Percentiles rank a stretch among this genome's conserved stretches.
Conservation (phyloP, 2,329 filamentous ascomycete species). For the Cordyceps sp. region DNA sequence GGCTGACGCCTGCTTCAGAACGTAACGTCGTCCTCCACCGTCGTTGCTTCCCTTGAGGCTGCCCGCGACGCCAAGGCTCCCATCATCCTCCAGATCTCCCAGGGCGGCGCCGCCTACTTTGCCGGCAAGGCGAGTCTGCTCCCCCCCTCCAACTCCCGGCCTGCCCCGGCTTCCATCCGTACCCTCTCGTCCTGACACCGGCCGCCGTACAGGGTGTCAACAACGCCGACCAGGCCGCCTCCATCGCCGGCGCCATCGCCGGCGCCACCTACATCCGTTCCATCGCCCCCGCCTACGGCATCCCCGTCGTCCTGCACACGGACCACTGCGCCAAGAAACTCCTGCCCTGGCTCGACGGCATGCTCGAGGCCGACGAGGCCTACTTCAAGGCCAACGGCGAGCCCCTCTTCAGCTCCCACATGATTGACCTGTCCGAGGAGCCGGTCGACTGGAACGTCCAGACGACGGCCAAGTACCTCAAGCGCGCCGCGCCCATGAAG, state of each 20-base stretch:
- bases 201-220: constrained; percentile 40
- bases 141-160: neutral
- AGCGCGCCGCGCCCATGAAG: constrained; percentile 91
- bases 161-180: too few relatives aligned
- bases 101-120: constrained; percentile 88
- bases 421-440: constrained; percentile 97
- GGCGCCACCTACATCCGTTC: constrained; percentile 87
- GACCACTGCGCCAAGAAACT: constrained; percentile 99
- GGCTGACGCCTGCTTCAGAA: constrained; percentile 28
- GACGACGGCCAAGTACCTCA: constrained; percentile 83
- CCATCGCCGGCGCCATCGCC: constrained; percentile 74
- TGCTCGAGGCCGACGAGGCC: constrained; percentile 83
- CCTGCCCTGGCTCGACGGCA: constrained; percentile 90
- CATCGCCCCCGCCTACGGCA: constrained; percentile 70
- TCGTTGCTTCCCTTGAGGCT: constrained; percentile 77
- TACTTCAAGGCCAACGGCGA: constrained; percentile 90
- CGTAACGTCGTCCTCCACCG: constrained; percentile 74
- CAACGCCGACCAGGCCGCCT: constrained; percentile 71
- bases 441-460: constrained; percentile 76
- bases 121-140: constrained; percentile 52
- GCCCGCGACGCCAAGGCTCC: constrained; percentile 83
- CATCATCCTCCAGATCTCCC: constrained; percentile 82
- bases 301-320: constrained; percentile 88
- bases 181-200: too few relatives aligned
- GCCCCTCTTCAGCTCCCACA: constrained; percentile 91